A percentile compares a stretch with the other conserved stretches of the same genome.
These are phyloP conservation scores for Exophiala viscosa DNA, from an alignment of 2,329 filamentous ascomycete genomes.

Conservation along the genomic window DNA sequence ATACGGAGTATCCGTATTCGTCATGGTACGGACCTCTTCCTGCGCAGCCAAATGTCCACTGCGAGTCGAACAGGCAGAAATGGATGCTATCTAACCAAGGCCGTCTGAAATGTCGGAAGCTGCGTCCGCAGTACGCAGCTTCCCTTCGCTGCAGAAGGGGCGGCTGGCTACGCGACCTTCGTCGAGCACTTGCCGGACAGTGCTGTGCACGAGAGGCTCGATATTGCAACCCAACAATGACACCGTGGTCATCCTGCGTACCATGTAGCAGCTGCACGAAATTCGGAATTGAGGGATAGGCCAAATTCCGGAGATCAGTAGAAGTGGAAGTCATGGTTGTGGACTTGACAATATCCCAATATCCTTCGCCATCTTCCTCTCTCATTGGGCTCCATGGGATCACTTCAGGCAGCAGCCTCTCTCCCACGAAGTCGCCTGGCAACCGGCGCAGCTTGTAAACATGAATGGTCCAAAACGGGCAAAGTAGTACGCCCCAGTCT, in stretches of 20 bases:
- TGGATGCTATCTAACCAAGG: neutral
- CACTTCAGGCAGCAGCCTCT: neutral
- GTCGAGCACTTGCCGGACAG: too few species aligned
- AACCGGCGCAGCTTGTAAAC: neutral
- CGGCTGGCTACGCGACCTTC: neutral
- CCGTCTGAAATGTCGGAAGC: neutral
- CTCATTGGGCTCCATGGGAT: neutral
- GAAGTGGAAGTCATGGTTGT: neutral
- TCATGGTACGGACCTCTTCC: neutral
- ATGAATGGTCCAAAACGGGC: neutral
- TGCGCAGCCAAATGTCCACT: neutral
- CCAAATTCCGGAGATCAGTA: neutral
- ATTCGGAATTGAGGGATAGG: neutral
- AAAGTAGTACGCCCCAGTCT: constrained; percentile 8
- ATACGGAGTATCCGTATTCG: neutral
- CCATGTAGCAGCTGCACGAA: neutral
- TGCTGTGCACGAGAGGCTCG: neutral
- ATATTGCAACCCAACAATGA: neutral
- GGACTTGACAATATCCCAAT: neutral
- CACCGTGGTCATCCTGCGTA: constrained; percentile 1
- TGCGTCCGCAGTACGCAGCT: neutral
- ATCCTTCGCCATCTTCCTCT: neutral
- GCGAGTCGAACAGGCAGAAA: neutral
- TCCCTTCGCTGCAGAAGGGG: neutral
- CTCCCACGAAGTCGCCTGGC: neutral